phyloP scores from a whole-genome alignment of 306 rosid species.

The Cajanus cajan region DNA sequence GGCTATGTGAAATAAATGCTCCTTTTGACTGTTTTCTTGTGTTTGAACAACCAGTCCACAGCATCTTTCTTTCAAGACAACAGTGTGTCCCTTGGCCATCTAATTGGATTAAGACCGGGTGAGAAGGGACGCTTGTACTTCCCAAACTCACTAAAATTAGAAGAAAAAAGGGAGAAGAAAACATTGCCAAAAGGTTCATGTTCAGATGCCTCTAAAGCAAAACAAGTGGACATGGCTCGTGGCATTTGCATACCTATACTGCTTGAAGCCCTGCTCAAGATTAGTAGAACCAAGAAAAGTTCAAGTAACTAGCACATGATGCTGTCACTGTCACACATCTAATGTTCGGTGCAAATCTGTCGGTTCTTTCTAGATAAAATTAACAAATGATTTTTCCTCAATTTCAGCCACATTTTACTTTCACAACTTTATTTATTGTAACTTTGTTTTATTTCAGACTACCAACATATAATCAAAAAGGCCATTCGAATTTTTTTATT shows the following conservation, averaged over 20 bases:
- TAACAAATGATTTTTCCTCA: not conserved
- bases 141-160: slow-evolving; percentile 36
- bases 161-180: slow-evolving; percentile 42
- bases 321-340: not conserved
- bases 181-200: slow-evolving; percentile 11
- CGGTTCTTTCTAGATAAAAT: not conserved
- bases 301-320: slow-evolving; percentile 37
- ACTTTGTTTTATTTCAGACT: not conserved
- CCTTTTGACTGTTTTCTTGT: not conserved
- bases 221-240: slow-evolving; percentile 35
- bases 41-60: slow-evolving; percentile 60
- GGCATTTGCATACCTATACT: slow-evolving; percentile 54
- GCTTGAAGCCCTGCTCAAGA: slow-evolving; percentile 48
- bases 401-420: slow-evolving; percentile 19
- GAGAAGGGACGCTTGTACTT: slow-evolving; percentile 57
- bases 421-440: not conserved
- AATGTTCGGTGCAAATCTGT: not conserved
- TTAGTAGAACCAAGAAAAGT: slow-evolving; percentile 49
- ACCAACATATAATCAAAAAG: not conserved
- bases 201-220: slow-evolving; percentile 35
- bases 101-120: slow-evolving; percentile 57
- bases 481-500: no score
- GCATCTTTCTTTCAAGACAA: slow-evolving; percentile 85
- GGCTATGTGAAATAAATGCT: not conserved
- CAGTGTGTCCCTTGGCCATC: slow-evolving; percentile 69